phyloP scores from a whole-genome alignment of 345 rosid species.

The Carallia brachiata region DNA sequence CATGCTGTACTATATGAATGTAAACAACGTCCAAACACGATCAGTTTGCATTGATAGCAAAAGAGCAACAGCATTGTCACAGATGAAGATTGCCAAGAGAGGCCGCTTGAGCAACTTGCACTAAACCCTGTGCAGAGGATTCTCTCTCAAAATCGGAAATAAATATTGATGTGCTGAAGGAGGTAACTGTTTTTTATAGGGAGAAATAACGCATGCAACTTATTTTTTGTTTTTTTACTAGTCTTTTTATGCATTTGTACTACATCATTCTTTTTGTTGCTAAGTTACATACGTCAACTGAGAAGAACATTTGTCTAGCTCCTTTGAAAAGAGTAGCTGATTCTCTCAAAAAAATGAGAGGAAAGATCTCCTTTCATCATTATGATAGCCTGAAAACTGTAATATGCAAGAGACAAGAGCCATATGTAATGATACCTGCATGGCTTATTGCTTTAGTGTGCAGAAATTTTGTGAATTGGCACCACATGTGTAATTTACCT shows the following conservation, averaged over 20 bases:
- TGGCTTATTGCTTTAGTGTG: too few relatives aligned
- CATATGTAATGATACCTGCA: too few relatives aligned
- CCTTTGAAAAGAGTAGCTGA: too few relatives aligned
- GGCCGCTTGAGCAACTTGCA: constrained; percentile 62
- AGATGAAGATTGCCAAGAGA: constrained; percentile 78
- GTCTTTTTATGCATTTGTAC: background rate
- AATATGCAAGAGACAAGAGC: too few relatives aligned
- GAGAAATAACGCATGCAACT: background rate
- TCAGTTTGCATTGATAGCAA: constrained; percentile 60
- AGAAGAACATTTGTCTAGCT: too few relatives aligned
- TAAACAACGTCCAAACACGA: constrained; percentile 71
- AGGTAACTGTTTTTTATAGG: constrained; percentile 45
- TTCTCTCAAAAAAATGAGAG: too few relatives aligned
- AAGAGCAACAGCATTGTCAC: constrained; percentile 58
- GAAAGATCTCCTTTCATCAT: too few relatives aligned
- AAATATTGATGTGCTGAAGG: constrained; percentile 79
- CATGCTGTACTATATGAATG: constrained; percentile 70
- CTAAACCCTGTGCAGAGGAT: constrained; percentile 83
- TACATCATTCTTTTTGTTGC: background rate
- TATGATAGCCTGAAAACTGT: too few relatives aligned
- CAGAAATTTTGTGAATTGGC: too few relatives aligned
- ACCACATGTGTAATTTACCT: too few relatives aligned
- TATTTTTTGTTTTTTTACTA: background rate
- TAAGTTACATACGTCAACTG: background rate
- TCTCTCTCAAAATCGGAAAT: constrained; percentile 73